Evolutionary conservation across 2,329 filamentous ascomycete genomes (phyloP), one percentile per base, ranked within the genome.

Genomic region (Colletotrichum sp.): DNA sequence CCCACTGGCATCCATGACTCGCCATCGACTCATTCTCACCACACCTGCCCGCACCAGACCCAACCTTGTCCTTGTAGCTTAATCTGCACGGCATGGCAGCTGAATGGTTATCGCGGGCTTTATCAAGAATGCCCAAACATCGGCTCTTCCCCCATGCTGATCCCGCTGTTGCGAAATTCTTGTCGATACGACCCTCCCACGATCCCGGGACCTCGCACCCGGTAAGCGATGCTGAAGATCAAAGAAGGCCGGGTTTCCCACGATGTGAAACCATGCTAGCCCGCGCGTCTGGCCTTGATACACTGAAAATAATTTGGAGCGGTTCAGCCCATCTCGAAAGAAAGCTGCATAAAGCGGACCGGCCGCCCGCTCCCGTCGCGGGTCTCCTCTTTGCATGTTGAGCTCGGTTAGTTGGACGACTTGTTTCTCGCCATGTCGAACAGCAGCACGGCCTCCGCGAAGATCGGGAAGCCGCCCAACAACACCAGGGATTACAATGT

Each of bases 401-500:
- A 52, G 43, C 43, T 43, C 32, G 60, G n/a, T 12, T 24, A 18
- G 26, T 52, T 52, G 26, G 64, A 63, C 39, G 71, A 69, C 43
- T n/a, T 28, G 16, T 59, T 18, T 24, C 52, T 63, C 72, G 72
- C 68, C 68, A 75, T 75, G 72, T 71, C 72, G 26, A 71, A 67
- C 68, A 55, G n/a, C 10, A 67, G n/a, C 10, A 67, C 72, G 36
- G 36, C 12, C 16, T 75, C 72, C 52, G 72, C 72, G 13, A 75
- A 75, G 36, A 61, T 75, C 10, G 72, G 75, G 14, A 68, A 72
- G 24, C 68, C 72, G 7, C 75, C 75, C 21, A 72, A 72, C 24
- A 77, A 71, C 28, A 26, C 21, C n/a, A 60, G 69, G 36, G 75
- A 75, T 59, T 75, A 64, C 48, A 71, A 77, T 34, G 72, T 77